Base-by-base conservation (phyloP, 495 filamentous ascomycete species). In the Aspergillus sclerotioniger region DNA sequence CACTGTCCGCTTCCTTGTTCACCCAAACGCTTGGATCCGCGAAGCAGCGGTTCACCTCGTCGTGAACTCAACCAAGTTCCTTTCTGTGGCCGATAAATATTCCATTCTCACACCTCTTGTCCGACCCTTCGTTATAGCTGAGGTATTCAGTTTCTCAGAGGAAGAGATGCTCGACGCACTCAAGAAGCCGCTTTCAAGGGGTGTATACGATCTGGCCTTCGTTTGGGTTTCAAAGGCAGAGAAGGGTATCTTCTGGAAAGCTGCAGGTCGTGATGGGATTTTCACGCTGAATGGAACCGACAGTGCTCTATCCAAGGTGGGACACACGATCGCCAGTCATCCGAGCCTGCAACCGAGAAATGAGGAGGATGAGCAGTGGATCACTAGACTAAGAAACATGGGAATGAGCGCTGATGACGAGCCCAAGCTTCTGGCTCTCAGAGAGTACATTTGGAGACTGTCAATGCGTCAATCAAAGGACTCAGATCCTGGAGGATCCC, bases 281-380 rank as follows among this genome's bases (percentile, higher is more conserved):
- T 89, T 89, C 59, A 84, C 80, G 15, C 82, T 91, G 46, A 83
- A 82, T 16, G 62, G 69, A 25, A 59, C 63, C 28, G 70, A 73
- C 15, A 53, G 60, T 43, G 53, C 69, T 5, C 49, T 65, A 41
- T 60, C 65, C 16, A 67, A 63, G 29, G 54, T 64, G 31, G 63
- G 67, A 25, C 69, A 72, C 21, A 67, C 57, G 49, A 56, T 45
- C 51, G 56, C 59, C 8, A 53, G 43, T 4, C 51, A 57, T 10
- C 80, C 82, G 31, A 63, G 61, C 46, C 56, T 71, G 25, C 67
- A 76, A 1, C 51, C 70, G 15, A 91, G 83, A 66, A 96, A 93
- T 63, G 92, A 96, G n/a, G 93, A 97, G 68, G 95, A 99, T 69
- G 91, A 97, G 55, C 86, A 92, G 64, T 99, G 95, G 95, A 77